Evolutionary conservation across 441 rosid genomes (phyloP).

Genomic region (Caryocar brasiliense): DNA sequence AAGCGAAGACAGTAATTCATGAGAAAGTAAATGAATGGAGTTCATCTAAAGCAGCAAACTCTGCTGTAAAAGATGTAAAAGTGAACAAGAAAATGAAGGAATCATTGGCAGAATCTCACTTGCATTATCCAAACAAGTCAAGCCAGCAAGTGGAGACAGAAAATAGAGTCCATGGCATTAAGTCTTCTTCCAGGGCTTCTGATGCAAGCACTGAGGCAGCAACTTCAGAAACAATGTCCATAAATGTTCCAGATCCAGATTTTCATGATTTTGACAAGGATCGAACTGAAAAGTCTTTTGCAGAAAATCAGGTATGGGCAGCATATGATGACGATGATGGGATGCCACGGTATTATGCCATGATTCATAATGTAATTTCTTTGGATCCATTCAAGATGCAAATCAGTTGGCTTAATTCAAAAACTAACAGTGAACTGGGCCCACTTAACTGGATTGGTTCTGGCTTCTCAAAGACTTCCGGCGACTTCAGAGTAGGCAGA

Average conservation of each 20-base stretch:
- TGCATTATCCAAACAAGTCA: slow-evolving; percentile 9
- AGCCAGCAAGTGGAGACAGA: slow-evolving; percentile 7
- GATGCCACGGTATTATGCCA: slow-evolving; percentile 16
- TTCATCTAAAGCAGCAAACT: slow-evolving; percentile 10
- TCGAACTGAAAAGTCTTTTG: slow-evolving; percentile 15
- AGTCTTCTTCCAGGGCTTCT: slow-evolving; percentile 17
- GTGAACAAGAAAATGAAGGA: slow-evolving; percentile 10
- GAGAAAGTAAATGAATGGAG: slow-evolving; percentile 34
- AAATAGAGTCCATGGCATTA: slow-evolving; percentile 5
- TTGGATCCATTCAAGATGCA: slow-evolving; percentile 11
- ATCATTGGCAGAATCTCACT: slow-evolving; percentile 13
- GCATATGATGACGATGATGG: slow-evolving; percentile 19
- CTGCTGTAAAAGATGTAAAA: slow-evolving; percentile 11
- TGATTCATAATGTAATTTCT: slow-evolving; percentile 9
- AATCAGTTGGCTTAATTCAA: slow-evolving; percentile 23
- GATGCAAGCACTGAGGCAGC: slow-evolving; percentile 16
- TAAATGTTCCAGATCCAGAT: slow-evolving; percentile 65
- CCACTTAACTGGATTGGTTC: slow-evolving; percentile 28
- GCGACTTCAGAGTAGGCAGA: slow-evolving; percentile 30
- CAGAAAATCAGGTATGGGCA: slow-evolving; percentile 20
- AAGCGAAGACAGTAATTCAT: slow-evolving; percentile 32
- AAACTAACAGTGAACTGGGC: slow-evolving; percentile 21
- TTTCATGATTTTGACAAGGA: slow-evolving; percentile 28
- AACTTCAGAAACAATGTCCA: slow-evolving; percentile 30
- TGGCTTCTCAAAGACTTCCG: slow-evolving; percentile 30